phyloP scores from a whole-genome alignment of 2,329 filamentous ascomycete genomes.

The Aspergillus awamori region DNA sequence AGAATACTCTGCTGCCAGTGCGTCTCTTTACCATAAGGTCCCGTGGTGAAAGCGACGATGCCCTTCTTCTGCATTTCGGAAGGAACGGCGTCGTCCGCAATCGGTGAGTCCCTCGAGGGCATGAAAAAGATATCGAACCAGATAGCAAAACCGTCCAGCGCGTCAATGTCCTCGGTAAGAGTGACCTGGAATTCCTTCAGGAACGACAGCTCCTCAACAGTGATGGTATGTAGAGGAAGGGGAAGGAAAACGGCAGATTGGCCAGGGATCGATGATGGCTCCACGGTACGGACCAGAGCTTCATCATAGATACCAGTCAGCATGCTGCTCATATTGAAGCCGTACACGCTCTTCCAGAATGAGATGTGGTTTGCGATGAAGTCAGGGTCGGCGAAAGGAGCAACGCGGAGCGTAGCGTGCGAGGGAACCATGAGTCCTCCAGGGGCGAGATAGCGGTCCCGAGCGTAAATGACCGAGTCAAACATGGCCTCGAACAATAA shows the following conservation, averaged over 20 bases:
- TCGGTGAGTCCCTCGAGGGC: constrained; percentile 55
- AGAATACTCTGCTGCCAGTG: constrained; percentile 90
- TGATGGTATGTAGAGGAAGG: constrained; percentile 75
- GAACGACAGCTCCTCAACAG: constrained; percentile 74
- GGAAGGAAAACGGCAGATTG: constrained; percentile 68
- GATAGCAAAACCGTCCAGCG: constrained; percentile 82
- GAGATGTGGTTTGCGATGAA: constrained; percentile 75
- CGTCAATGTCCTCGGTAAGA: constrained; percentile 64
- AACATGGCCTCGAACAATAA: constrained; percentile 96
- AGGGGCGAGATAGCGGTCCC: constrained; percentile 80
- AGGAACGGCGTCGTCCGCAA: constrained; percentile 60
- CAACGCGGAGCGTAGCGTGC: constrained; percentile 79
- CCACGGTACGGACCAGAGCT: constrained; percentile 73
- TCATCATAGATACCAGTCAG: constrained; percentile 79
- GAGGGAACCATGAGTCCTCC: constrained; percentile 85
- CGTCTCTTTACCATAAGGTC: constrained; percentile 73
- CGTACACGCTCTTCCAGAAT: constrained; percentile 92
- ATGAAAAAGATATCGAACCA: constrained; percentile 97
- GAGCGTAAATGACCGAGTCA: constrained; percentile 83
- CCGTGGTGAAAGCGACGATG: constrained; percentile 81
- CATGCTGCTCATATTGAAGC: constrained; percentile 94
- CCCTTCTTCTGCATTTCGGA: constrained; percentile 66
- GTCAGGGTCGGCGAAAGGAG: constrained; percentile 75
- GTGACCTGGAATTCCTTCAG: constrained; percentile 66
- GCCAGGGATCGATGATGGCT: constrained; percentile 56